Evolutionary conservation across 345 rosid species (phyloP).

Genomic region (Streptanthus diversifolius): DNA sequence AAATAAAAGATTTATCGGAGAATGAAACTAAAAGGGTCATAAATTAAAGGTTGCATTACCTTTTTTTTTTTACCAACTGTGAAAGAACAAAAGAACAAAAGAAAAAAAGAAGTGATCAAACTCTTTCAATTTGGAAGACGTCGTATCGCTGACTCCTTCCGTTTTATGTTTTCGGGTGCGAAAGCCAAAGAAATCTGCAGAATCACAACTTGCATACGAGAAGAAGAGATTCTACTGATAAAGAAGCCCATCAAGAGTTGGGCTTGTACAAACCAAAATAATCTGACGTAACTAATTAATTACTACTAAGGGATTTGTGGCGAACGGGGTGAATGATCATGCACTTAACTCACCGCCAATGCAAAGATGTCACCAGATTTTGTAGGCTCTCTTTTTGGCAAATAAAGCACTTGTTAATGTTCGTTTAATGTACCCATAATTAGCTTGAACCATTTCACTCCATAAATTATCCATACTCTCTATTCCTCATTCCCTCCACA

Average conservation of each 20-base stretch:
- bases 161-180: background rate
- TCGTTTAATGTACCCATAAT: slow-evolving; percentile 22
- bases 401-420: background rate
- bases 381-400: slow-evolving; percentile 1
- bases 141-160: slow-evolving; percentile 9
- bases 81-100: background rate
- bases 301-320: background rate
- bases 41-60: slow-evolving; percentile 1
- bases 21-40: slow-evolving; percentile 18
- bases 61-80: slow-evolving; percentile 14
- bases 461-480: background rate
- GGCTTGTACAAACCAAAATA: background rate
- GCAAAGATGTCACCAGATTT: slow-evolving; percentile 18
- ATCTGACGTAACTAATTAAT: background rate
- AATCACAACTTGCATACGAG: background rate
- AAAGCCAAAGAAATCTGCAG: background rate
- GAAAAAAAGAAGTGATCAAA: slow-evolving; percentile 2
- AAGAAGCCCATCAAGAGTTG: background rate
- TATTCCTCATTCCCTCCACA: slow-evolving; percentile 3
- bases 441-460: slow-evolving; percentile 17
- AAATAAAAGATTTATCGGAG: background rate
- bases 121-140: slow-evolving; percentile 16
- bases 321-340: background rate
- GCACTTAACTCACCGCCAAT: slow-evolving; percentile 21
- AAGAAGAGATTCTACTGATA: background rate